These are phyloP conservation scores for Pseudogymnoascus sp. DNA, from an alignment of 2,329 filamentous ascomycete genomes.

Conservation along the genomic window DNA sequence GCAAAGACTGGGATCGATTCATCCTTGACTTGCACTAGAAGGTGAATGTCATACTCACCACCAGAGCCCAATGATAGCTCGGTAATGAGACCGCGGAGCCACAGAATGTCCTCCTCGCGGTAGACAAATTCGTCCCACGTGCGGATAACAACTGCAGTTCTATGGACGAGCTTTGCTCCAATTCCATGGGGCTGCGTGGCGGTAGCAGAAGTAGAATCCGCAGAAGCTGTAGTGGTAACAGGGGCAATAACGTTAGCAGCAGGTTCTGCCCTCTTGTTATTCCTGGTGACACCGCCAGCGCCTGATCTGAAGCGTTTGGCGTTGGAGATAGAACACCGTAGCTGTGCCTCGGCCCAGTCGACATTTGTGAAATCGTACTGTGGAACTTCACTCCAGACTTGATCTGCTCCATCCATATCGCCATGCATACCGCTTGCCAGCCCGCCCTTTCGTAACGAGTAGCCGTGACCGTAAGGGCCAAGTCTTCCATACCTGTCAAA, in stretches of 20 bases:
- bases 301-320: conserved; percentile 52
- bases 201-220: background rate
- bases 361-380: conserved; percentile 72
- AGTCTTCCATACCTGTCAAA: conserved; percentile 87
- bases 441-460: conserved; percentile 70
- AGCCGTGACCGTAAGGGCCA: conserved; percentile 85
- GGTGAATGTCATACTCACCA: conserved; percentile 78
- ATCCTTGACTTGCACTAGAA: conserved; percentile 77
- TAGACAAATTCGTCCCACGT: conserved; percentile 78
- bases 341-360: conserved; percentile 73
- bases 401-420: conserved; percentile 71
- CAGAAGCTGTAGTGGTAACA: background rate
- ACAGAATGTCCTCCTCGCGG: conserved; percentile 72
- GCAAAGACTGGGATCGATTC: conserved; percentile 75
- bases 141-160: conserved; percentile 74
- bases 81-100: conserved; percentile 74
- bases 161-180: conserved; percentile 34
- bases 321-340: conserved; percentile 67
- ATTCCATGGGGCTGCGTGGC: background rate
- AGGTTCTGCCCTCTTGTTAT: background rate
- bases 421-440: conserved; percentile 80
- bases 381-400: conserved; percentile 64
- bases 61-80: conserved; percentile 76
- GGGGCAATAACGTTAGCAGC: background rate
- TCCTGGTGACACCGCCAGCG: background rate